These are phyloP conservation scores for Cicer chorassanicum DNA, from an alignment of 306 rosid species.

Conservation along the genomic window DNA sequence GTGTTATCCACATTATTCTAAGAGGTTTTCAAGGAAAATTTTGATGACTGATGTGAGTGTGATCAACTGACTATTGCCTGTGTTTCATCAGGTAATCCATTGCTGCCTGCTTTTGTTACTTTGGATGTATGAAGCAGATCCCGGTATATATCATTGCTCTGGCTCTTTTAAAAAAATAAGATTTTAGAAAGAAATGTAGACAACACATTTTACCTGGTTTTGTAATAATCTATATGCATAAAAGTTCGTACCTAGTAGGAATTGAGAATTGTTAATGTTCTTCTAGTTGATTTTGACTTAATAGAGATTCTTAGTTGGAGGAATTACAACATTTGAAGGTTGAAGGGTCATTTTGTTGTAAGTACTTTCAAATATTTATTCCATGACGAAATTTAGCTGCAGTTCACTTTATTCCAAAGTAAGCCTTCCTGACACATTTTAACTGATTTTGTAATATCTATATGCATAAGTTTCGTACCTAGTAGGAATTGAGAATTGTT, in stretches of 20 bases:
- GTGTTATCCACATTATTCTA: slow-evolving; percentile 25
- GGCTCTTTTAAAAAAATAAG: slow-evolving; percentile 20
- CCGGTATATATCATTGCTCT: slow-evolving; percentile 35
- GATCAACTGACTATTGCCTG: slow-evolving; percentile 24
- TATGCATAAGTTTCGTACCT: slow-evolving; percentile 24
- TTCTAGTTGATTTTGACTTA: slow-evolving; percentile 40
- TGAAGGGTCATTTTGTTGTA: slow-evolving; percentile 32
- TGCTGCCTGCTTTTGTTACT: slow-evolving; percentile 34
- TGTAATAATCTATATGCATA: slow-evolving; percentile 35
- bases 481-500: slow-evolving; percentile 27
- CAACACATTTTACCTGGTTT: slow-evolving; percentile 32
- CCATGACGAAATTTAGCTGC: slow-evolving; percentile 21
- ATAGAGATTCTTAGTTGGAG: slow-evolving; percentile 36
- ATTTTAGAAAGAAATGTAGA: slow-evolving; percentile 18
- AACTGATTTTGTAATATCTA: slow-evolving; percentile 36
- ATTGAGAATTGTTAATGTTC: slow-evolving; percentile 23
- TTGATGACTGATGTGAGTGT: slow-evolving; percentile 1
- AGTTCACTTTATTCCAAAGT: slow-evolving; percentile 28
- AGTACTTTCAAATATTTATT: slow-evolving; percentile 37
- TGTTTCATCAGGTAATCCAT: slow-evolving; percentile 35
- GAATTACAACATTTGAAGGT: slow-evolving; percentile 32
- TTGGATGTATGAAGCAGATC: slow-evolving; percentile 29
- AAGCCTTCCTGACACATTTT: slow-evolving; percentile 26
- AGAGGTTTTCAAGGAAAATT: slow-evolving; percentile 24
- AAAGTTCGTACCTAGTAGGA: slow-evolving; percentile 32